Evolutionary conservation across 768 basidiomycete species (phyloP).

Genomic region (Russula lepida): DNA sequence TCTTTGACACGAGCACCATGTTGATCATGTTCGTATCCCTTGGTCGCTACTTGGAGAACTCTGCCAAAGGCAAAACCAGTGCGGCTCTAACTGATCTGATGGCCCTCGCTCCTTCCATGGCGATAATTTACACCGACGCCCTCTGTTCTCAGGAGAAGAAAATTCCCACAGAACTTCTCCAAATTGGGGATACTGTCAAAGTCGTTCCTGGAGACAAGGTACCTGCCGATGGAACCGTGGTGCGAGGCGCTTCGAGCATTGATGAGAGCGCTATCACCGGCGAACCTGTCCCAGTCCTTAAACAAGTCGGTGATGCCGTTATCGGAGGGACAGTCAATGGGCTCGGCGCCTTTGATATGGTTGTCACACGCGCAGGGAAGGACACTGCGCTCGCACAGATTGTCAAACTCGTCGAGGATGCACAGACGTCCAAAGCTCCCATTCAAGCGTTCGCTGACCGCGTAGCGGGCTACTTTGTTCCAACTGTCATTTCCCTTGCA

Average conservation of each 20-base stretch:
- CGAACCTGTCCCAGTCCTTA: slow-evolving; percentile 82
- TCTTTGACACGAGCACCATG: slow-evolving; percentile 99
- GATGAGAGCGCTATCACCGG: slow-evolving; percentile 98
- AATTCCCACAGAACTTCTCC: slow-evolving; percentile 89
- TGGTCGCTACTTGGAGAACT: slow-evolving; percentile 92
- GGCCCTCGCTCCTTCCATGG: slow-evolving; percentile 91
- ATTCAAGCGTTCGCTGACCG: slow-evolving; percentile 96
- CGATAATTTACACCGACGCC: slow-evolving; percentile 89
- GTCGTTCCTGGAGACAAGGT: slow-evolving; percentile 95
- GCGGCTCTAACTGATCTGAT: slow-evolving; percentile 95
- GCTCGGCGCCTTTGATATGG: slow-evolving; percentile 94
- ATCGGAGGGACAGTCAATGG: slow-evolving; percentile 98
- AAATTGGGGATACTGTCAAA: slow-evolving; percentile 89
- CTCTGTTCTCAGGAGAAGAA: slow-evolving; percentile 78
- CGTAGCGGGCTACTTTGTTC: slow-evolving; percentile 93
- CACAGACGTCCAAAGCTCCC: slow-evolving; percentile 95
- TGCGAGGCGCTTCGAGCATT: slow-evolving; percentile 76
- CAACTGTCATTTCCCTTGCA: slow-evolving; percentile 78
- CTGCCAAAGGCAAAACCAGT: slow-evolving; percentile 94
- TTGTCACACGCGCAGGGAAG: slow-evolving; percentile 89
- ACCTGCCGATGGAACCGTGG: slow-evolving; percentile 88
- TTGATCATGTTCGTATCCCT: slow-evolving; percentile 94
- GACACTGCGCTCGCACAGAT: slow-evolving; percentile 96
- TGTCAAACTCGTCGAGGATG: slow-evolving; percentile 93
- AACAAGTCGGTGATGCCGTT: slow-evolving; percentile 74